Evolutionary conservation across 1,139 yeast species (phyloP), one percentile per base, ranked within the genome.

Genomic region (Hansenula sp.): DNA sequence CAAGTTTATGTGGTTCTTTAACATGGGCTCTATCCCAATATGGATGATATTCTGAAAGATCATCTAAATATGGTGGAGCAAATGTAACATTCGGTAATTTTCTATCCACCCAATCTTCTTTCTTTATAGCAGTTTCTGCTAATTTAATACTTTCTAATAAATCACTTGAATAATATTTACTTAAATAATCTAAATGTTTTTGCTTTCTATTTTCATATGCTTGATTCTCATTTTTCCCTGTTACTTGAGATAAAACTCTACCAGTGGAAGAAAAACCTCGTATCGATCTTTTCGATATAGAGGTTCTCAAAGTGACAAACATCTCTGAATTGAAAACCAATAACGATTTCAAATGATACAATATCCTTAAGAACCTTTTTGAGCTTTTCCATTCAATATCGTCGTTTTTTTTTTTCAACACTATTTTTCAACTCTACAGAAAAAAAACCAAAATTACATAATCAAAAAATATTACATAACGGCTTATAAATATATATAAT

Each of bases 111-210:
- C 69, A 74, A 50, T 78, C 74, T 40, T 74, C 67, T 16, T 95
- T 94, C 14, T 77, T 70, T 39, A 88, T 79, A 29, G 77, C 71
- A 6, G 85, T 69, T 64, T 90, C 96, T 2, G 97, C 84, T 38
- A 84, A 73, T 52, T 85, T 69, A 52, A 90, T 87, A 42, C 95
- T 79, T 56, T 87, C 84, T 48, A 90, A 75, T 40, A 89, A 69
- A 43, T 81, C 82, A 24, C 88, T 88, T 10, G 87, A 77, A 60
- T 87, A 87, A 65, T 78, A 87, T 57, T 85, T 75, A 36, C 76
- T 66, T 49, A 87, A 73, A 48, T 74, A 75, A 37, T 79, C 74
- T 46, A 81, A 52, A 61, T 85, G 94, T 44, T 70, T 58, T 22
- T 32, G 25, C 31, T 44, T 44, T 44, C 41, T 29, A 41, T 46